Evolutionary conservation across 805 yeast genomes (phyloP), one percentile per base, ranked within the genome.

Genomic region (Hanseniaspora valbyensis): DNA sequence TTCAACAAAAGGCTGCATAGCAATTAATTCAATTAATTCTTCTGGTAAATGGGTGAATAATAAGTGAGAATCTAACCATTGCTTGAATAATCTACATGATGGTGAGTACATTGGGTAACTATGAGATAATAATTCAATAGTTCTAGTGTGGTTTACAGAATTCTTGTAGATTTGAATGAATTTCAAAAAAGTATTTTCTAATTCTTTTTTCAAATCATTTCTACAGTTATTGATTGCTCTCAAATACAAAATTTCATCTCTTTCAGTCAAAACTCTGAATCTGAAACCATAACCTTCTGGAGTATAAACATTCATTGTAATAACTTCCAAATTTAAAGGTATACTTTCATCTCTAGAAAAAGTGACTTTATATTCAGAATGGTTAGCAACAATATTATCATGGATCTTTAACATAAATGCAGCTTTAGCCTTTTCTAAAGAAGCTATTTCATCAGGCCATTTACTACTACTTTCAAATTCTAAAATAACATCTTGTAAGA

Each of bases 401-500:
- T 77, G 74, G 21, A 89, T 76, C 57, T 83, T 83, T 49, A 92
- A 63, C 58, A 90, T 68, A 57, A 92, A 86, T 7, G 97, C 97
- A 29, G 94, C 77, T 61, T 92, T 92, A 14, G 95, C 83, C 59
- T 83, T 81, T 63, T 92, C 97, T 50, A 88, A 67, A 2, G 96
- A 88, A 36, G 72, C 67, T 5, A 87, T 63, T 62, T 92, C 96
- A 64, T 85, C 95, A 2, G 99, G 99, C 99, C 99, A 92, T 63
- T 80, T 79, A n/a, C 77, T 73, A 2, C 95, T 85, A 3, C 84
- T 71, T 67, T 92, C 98, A 64, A 92, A 86, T 65, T 89, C 95
- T 33, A 92, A 62, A 9, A 92, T 73, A 14, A 81, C 80, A 40
- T 84, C 89, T 58, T 83, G 85, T 70, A 86, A 78, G 60, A 83